These are phyloP conservation scores for Termitomyces heimii DNA, from an alignment of 768 basidiomycete species.

Conservation along the genomic window DNA sequence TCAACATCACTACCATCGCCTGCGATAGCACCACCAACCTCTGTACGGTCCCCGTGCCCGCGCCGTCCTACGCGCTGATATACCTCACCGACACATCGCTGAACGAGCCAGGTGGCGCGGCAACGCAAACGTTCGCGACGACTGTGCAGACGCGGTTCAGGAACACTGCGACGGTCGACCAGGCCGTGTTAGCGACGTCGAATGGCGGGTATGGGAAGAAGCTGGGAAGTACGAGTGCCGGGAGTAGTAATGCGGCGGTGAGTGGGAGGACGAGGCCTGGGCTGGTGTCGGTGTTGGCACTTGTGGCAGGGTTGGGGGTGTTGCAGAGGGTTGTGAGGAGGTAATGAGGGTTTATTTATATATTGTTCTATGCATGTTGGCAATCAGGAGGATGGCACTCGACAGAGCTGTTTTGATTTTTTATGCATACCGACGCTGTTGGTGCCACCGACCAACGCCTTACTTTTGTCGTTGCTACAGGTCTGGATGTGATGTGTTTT, in stretches of 20 bases:
- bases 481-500: too few species aligned
- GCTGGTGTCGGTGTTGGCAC: not conserved
- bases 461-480: too few species aligned
- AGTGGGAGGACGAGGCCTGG: not conserved
- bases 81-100: slow-evolving; percentile 45
- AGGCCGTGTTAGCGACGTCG: slow-evolving; percentile 47
- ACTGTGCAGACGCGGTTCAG: slow-evolving; percentile 49
- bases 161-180: slow-evolving; percentile 53
- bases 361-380: not conserved
- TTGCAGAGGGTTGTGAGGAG: not conserved
- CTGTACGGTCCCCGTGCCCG: slow-evolving; percentile 58
- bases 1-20: slow-evolving; percentile 51
- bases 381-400: not conserved
- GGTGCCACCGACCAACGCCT: too few species aligned
- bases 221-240: slow-evolving; percentile 27
- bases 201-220: slow-evolving; percentile 30
- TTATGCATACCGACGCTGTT: too few species aligned
- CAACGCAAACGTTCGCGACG: slow-evolving; percentile 46
- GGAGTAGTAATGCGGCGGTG: slow-evolving; percentile 17
- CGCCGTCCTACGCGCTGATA: slow-evolving; percentile 71
- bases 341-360: not conserved
- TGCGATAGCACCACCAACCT: slow-evolving; percentile 50
- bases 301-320: not conserved
- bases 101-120: slow-evolving; percentile 19
- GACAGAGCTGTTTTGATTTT: too few species aligned